Base-by-base conservation (phyloP, 176 grass and related monocot genomes). In the Bolboschoenus planiculmis region DNA sequence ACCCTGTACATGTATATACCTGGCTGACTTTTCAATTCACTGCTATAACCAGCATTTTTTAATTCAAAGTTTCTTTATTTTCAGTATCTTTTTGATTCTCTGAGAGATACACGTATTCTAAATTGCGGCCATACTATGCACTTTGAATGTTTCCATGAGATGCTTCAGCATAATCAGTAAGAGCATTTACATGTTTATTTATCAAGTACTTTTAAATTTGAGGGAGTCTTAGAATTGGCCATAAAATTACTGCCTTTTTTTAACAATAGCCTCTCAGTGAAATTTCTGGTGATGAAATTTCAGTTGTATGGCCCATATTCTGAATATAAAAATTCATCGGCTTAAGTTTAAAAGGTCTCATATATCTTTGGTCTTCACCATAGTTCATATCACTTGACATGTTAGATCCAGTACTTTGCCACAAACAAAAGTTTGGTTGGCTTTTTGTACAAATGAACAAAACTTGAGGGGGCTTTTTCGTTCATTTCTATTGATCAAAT, bases 41-140 rank as follows among this genome's bases (percentile, higher is more conserved):
- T n/a, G n/a, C n/a, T n/a, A n/a, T n/a, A n/a, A n/a, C n/a, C 4
- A 54, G 30, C 29, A 13, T 47, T 81, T 9, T 83, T 82, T 30
- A 89, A 75, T 77, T 44, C 62, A 71, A 14, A 64, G 46, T 46
- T 64, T 88, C 10, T 81, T 67, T 50, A 27, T 64, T 62, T 87
- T 86, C 89, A 99, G 96, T 99, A 99, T 87, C 91, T 99, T 73
- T 99, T 99, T 84, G 96, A 99, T 86, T 99, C 96, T 31, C 85
- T 95, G 68, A 87, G 91, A 93, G 92, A 83, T 21, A 99, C 89
- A 84, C 89, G 83, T 27, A 90, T 99, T 88, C 89, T 99, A 50
- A 59, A 86, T 40, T 99, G 96, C 68, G 96, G 96, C 75, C 96
- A 99, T 80, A 99, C 96, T 13, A 95, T 99, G 83, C 96, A 99